A percentile compares a stretch with the other conserved stretches of the same genome.
phyloP scores from a whole-genome alignment of 1,284 basidiomycete species.

The Cryptococcus neoformans region DNA sequence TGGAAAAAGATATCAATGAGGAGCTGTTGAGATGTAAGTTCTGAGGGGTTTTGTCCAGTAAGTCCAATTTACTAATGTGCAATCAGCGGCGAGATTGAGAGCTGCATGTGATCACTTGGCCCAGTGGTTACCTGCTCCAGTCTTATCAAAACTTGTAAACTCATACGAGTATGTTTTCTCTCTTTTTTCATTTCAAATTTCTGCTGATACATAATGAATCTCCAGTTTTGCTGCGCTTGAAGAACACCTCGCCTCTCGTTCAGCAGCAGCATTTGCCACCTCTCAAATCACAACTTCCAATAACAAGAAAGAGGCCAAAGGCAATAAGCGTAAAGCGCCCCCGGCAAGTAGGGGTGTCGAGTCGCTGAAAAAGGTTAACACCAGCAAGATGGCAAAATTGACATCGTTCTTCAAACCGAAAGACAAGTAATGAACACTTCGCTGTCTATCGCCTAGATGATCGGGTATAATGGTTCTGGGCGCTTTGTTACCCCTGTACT shows the following conservation, averaged over 20 bases:
- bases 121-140: slow-evolving; percentile 25
- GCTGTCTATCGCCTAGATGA: too few species aligned
- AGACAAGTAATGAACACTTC: slow-evolving; percentile 17
- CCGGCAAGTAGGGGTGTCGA: slow-evolving; percentile 36
- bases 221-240: slow-evolving; percentile 25
- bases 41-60: too few species aligned
- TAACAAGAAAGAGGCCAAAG: slow-evolving; percentile 16
- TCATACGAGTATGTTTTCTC: slow-evolving; percentile 26
- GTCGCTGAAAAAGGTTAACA: slow-evolving; percentile 46
- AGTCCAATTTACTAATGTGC: not conserved
- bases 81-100: slow-evolving; percentile 26
- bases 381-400: slow-evolving; percentile 41
- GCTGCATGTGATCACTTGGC: slow-evolving; percentile 32
- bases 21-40: slow-evolving; percentile 28
- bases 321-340: slow-evolving; percentile 27
- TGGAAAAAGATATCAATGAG: slow-evolving; percentile 11
- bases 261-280: slow-evolving; percentile 32
- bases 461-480: not conserved
- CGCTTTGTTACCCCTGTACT: not conserved
- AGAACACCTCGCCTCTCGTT: slow-evolving; percentile 28
- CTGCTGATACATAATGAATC: not conserved
- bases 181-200: too few species aligned
- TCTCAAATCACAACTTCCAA: slow-evolving; percentile 13
- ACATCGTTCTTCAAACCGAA: slow-evolving; percentile 48
- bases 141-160: slow-evolving; percentile 9